Evolutionary conservation across 2,329 filamentous ascomycete species (phyloP), one percentile per base, ranked within the genome.

Genomic region (Ceratocystis eucalypticola): DNA sequence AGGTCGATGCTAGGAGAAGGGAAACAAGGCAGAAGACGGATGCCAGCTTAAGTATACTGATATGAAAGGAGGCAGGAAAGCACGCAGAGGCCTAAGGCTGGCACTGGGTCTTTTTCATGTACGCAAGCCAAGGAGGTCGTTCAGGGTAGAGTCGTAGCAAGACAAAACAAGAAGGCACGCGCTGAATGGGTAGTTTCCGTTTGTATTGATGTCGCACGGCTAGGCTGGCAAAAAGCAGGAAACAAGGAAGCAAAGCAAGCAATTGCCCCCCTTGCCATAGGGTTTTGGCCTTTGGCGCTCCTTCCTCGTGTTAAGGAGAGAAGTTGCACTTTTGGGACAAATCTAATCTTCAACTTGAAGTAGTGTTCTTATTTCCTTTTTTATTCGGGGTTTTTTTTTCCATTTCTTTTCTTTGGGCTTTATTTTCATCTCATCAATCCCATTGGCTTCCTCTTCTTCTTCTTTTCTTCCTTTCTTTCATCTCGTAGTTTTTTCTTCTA

Each of bases 391-490:
- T 37, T 65, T 59, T 50, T 55, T 45, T 62, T 53, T 20, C 37
- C 45, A n/a, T 46, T 55, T 57, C 17, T 30, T 15, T 62, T 63
- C 44, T 28, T 46, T 63, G 10, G 53, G 22, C 55, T 30, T 20
- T 15, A 25, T 65, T 61, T 33, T 33, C n/a, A 61, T 62, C 20
- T 45, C 46, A 7, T 57, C 5, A 65, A 37, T 41, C 5, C 28
- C 20, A 44, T 41, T 20, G n/a, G 25, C 37, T 59, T 63, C 41
- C 30, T 65, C n/a, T 33, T 59, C n/a, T 46, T 53, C 17, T 41
- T 65, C 48, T 41, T 4, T 7, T 48, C 45, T 50, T 66, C 10
- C 25, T 46, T 55, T 48, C 53, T 66, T 55, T 63, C 46, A 48
- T 48, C 28, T 50, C 41, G 22, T 44, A 25, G 3, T 15, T 41